phyloP scores from a whole-genome alignment of 495 filamentous ascomycete genomes.

The Antarctomyces pellizariae region DNA sequence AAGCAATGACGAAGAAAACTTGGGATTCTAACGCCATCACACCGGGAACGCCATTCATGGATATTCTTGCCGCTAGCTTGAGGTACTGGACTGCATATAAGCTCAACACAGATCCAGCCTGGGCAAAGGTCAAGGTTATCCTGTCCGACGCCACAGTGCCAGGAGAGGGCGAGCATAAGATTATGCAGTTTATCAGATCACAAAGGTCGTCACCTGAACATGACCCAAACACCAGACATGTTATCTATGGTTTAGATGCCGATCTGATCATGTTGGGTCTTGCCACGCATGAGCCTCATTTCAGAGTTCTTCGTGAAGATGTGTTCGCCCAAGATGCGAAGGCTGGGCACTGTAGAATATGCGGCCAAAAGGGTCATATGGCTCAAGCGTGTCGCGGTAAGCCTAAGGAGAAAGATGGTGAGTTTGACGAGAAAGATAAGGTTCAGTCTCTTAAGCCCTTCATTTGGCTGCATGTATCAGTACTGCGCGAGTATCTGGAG shows the following conservation, averaged over 20 bases:
- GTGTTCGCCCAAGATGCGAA: constrained; percentile 81
- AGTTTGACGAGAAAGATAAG: constrained; percentile 66
- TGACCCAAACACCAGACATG: constrained; percentile 89
- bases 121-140: constrained; percentile 91
- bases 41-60: constrained; percentile 97
- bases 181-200: constrained; percentile 94
- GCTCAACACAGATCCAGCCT: constrained; percentile 88
- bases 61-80: constrained; percentile 73
- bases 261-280: constrained; percentile 98
- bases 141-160: constrained; percentile 96
- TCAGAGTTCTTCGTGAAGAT: constrained; percentile 90
- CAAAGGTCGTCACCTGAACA: constrained; percentile 77
- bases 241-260: constrained; percentile 87
- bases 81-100: constrained; percentile 95
- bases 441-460: constrained; percentile 56
- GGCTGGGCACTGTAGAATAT: constrained; percentile 56
- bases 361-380: constrained; percentile 77
- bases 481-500: constrained; percentile 82
- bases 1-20: constrained; percentile 60
- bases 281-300: constrained; percentile 91
- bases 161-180: constrained; percentile 97
- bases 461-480: constrained; percentile 89
- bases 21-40: constrained; percentile 98
- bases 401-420: constrained; percentile 61
- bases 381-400: constrained; percentile 63